Evolutionary conservation across 176 grass and related monocot genomes (phyloP).

Genomic region (Triticum aestivum): IWGSC_CS_RefSeq_v2.1 NC_057809.1:512086801-512087300

Average conservation of each 20-base stretch:
- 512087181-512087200: not conserved
- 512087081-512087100: not conserved
- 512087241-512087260: too few species aligned
- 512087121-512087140: not conserved
- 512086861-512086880: not conserved
- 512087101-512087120: not conserved
- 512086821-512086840: not conserved
- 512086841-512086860: not conserved
- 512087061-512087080: not conserved
- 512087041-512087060: not conserved
- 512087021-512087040: not conserved
- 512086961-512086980: not conserved
- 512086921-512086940: constrained; percentile 81
- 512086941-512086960: constrained; percentile 63
- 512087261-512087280: too few species aligned
- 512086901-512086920: constrained; percentile 80
- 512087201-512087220: too few species aligned
- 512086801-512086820: not conserved
- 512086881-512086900: constrained; percentile 31
- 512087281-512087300: too few species aligned
- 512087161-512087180: not conserved
- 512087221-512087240: too few species aligned
- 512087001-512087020: not conserved
- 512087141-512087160: not conserved
- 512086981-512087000: not conserved